Conservation (phyloP, 371 early-diverging fungal species). For the Thermomucor indicae-seudaticae region DNA sequence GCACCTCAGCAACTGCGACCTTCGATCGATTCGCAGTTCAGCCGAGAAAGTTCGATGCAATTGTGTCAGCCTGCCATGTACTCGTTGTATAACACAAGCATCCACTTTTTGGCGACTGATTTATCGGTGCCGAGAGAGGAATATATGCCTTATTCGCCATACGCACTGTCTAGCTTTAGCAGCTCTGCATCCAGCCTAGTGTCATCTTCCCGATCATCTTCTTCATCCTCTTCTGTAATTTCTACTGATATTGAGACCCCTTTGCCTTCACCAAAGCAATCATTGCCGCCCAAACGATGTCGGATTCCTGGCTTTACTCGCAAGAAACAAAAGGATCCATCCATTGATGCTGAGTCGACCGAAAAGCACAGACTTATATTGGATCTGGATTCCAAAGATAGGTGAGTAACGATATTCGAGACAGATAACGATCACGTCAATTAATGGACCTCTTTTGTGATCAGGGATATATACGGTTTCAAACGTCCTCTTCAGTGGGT, state of each 20-base stretch:
- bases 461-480: conserved; percentile 64
- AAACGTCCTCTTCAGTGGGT: conserved; percentile 51
- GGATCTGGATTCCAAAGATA: background rate
- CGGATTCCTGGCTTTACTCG: no score
- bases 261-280: background rate
- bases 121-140: background rate
- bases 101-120: conserved; percentile 1
- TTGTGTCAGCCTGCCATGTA: no score
- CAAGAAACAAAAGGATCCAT: no score
- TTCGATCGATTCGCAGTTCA: no score
- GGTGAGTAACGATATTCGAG: background rate
- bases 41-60: no score
- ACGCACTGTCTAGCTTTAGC: background rate
- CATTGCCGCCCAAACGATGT: no score
- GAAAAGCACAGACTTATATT: no score
- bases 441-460: background rate
- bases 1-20: no score
- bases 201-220: background rate
- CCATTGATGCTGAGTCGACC: no score
- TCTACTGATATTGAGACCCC: background rate
- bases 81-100: background rate
- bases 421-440: background rate
- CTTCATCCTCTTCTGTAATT: background rate
- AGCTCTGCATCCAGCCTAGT: background rate
- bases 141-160: conserved; percentile 6